Evolutionary conservation across 495 filamentous ascomycete species (phyloP), one percentile per base, ranked within the genome.

Genomic region (Aspergillus nidulans): DNA sequence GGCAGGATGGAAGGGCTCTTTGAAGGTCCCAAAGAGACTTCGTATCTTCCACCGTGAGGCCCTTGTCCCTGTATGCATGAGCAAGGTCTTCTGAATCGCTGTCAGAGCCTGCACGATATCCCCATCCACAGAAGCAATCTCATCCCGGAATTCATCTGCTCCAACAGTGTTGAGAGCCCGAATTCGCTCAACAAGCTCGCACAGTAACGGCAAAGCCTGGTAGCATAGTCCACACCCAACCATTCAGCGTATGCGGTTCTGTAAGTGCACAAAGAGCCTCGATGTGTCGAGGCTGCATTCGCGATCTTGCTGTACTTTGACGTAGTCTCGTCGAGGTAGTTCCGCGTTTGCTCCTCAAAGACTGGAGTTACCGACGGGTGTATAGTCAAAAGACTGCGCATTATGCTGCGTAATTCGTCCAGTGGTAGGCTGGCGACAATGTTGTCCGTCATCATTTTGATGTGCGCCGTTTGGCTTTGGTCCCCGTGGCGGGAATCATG

Each of bases 41-140:
- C 15, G 30, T 12, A 10, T 34, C 30, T 21, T 55, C 46, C 15
- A 34, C 52, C 16, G 57, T 47, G 13, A 55, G 57, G 12, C 47
- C 23, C 57, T 24, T 19, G 43, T 20, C 56, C 43, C 63, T 10
- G 26, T 56, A 13, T 24, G 56, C 44, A 28, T 54, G 23, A 34
- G 48, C 41, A 68, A 53, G 32, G 72, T 67, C 58, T 77, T 77
- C 18, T 75, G 68, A 13, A 74, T 64, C 36, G 73, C 73, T 12
- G 67, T 70, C 7, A 72, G 56, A 10, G 69, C 63, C 59, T 76
- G 73, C 16, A 77, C 68, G 15, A 77, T 62, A 40, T 75, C 72
- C 10, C 72, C 70, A 59, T 71, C 73, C 13, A 75, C 60, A 1
- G 53, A 45, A 8, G 55, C 63, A 5, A 75, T 52, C 20, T 56